Base-by-base conservation (phyloP, 306 rosid genomes). In the Begonia peltatifolia region DNA sequence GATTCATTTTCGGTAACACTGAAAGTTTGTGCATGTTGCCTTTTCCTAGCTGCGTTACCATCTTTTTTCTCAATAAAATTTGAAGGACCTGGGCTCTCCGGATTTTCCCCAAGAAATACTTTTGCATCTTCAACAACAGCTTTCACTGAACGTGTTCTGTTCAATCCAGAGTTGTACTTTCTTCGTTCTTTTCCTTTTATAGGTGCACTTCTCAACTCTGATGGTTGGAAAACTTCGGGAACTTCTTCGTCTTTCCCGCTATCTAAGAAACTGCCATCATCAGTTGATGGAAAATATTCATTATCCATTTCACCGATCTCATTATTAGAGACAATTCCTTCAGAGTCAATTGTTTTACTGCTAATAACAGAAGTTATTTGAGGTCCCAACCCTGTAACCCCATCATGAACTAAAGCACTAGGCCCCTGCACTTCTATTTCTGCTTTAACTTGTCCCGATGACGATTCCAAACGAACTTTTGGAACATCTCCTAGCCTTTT, bases 61-160 rank as follows among this genome's bases (percentile, higher is more conserved):
- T 44, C 48, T 41, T 65, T 66, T 63, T 68, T 76, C 65, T 62
- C 77, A 43, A 53, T 41, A 38, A 1, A 58, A 64, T 53, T 70
- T 53, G 87, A 75, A 60, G 71, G 83, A 53, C 68, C 95, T 54
- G 12, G 74, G 50, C 79, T 72, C 58, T 70, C 74, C 57, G 68
- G 79, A 48, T 77, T 22, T 63, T 75, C 73, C 52, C 84, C 84
- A 12, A 85, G 71, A 72, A 72, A 80, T 46, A 63, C 73, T 59
- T 76, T 79, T 30, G 94, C 92, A 66, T 80, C 90, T 79, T 80
- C 70, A 75, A 85, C 87, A 15, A 64, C 89, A 14, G 79, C 84
- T 75, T 80, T 81, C 69, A 78, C 82, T 10, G 94, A 72, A 57
- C 60, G 82, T 25, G 94, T 81, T 73, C 88, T 79, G 55, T 60